These are phyloP conservation scores for Xylariaceae sp. DNA, from an alignment of 2,329 filamentous ascomycete species.

Conservation along the genomic window DNA sequence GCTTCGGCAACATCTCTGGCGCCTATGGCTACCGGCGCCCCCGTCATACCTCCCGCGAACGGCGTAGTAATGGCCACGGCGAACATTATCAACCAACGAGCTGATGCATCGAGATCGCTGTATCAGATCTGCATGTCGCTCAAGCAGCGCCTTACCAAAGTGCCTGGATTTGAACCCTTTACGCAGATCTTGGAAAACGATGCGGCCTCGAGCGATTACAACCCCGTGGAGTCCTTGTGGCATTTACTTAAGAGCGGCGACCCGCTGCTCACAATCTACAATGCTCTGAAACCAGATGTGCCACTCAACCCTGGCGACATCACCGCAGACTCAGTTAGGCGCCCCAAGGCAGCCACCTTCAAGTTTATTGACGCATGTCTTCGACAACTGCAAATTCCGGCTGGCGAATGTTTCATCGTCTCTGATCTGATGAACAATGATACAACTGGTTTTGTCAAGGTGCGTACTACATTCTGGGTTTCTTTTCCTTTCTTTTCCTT, in stretches of 20 bases:
- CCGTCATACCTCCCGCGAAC: constrained; percentile 37
- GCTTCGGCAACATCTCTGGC: constrained; percentile 48
- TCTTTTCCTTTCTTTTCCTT: background rate
- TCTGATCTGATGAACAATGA: constrained; percentile 88
- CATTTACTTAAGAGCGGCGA: constrained; percentile 76
- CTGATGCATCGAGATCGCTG: constrained; percentile 83
- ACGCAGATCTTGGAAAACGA: constrained; percentile 66
- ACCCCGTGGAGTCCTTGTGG: constrained; percentile 90
- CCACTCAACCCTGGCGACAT: constrained; percentile 61
- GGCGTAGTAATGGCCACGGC: constrained; percentile 71
- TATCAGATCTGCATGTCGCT: constrained; percentile 92
- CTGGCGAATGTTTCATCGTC: constrained; percentile 84
- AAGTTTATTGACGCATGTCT: constrained; percentile 89
- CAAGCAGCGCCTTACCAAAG: constrained; percentile 72
- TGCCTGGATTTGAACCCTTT: constrained; percentile 75
- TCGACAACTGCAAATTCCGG: constrained; percentile 70
- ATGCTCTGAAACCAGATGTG: constrained; percentile 67
- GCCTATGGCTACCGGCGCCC: constrained; percentile 43
- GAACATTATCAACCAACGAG: constrained; percentile 96
- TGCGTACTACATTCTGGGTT: constrained; percentile 32
- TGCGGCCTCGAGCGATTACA: constrained; percentile 57
- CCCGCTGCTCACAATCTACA: constrained; percentile 84
- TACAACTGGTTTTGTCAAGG: constrained; percentile 96
- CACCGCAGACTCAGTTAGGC: constrained; percentile 60
- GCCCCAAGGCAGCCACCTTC: constrained; percentile 81